These are phyloP conservation scores for Mycena latifolia DNA, from an alignment of 768 basidiomycete genomes.

Conservation along the genomic window DNA sequence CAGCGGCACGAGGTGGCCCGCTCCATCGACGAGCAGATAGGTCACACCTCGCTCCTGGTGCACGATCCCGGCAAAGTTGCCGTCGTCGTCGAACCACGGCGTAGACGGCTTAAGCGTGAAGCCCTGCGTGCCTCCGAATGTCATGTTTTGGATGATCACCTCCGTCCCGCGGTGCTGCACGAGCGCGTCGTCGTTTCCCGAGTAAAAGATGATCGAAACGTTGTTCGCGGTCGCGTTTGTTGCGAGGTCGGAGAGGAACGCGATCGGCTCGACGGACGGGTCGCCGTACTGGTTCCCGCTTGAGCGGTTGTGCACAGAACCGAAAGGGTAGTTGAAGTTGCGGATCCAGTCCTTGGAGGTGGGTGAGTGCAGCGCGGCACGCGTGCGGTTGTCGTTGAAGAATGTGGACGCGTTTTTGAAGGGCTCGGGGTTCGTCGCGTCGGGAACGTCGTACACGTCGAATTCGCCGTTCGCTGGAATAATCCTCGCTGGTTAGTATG, in stretches of 20 bases:
- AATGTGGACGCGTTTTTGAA: constrained; percentile 26
- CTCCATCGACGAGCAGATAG: constrained; percentile 36
- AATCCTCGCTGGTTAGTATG: background rate
- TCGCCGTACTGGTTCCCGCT: constrained; percentile 27
- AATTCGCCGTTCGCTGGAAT: constrained; percentile 26
- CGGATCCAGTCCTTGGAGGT: constrained; percentile 47
- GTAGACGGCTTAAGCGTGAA: constrained; percentile 63
- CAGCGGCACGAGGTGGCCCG: constrained; percentile 37
- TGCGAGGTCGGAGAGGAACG: constrained; percentile 61
- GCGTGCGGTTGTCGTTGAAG: constrained; percentile 52
- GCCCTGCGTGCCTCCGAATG: constrained; percentile 66
- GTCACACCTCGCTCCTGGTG: constrained; percentile 66
- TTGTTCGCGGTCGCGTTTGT: constrained; percentile 55
- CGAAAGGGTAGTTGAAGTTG: constrained; percentile 37
- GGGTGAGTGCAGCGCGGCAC: constrained; percentile 64
- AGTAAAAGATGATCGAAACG: constrained; percentile 53
- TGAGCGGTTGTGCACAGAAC: constrained; percentile 19
- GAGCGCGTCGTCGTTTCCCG: constrained; percentile 44
- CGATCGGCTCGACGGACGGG: constrained; percentile 53
- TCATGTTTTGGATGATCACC: constrained; percentile 61
- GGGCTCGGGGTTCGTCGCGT: constrained; percentile 54
- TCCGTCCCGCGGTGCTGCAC: constrained; percentile 59
- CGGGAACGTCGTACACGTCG: constrained; percentile 49
- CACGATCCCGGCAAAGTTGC: constrained; percentile 59
- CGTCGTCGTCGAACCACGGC: constrained; percentile 59